Evolutionary conservation across 495 filamentous ascomycete species (phyloP), one percentile per base, ranked within the genome.

Genomic region (Podospora tetraspora): DNA sequence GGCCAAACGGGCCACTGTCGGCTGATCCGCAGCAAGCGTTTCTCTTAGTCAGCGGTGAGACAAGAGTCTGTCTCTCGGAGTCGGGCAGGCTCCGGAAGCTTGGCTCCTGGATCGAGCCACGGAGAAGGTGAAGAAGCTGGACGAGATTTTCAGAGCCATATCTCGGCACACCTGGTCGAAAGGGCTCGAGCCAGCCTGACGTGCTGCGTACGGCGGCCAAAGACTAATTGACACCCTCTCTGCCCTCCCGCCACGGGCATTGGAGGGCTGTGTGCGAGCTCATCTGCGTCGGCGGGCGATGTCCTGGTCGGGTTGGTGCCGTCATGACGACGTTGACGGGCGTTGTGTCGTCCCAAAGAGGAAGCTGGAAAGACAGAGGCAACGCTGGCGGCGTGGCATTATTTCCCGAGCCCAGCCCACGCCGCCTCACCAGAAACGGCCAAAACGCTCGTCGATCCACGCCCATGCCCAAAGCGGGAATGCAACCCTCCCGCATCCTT

Each of bases 371-470:
- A 71, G 61, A 16, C 27, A 43, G 27, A 64, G 56, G 68, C 69
- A 64, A 68, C 68, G 68, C 70, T 59, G 64, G 32, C 27, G 65
- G 73, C 73, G 70, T 73, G 74, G 73, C 69, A 52, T 72, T 76
- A 71, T 73, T 75, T 66, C 72, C 74, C 71, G 74, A 70, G 68
- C 61, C 73, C 32, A 62, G 43, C 60, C 58, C 66, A 59, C 43
- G 43, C 43, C n/a, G 43, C 43, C 43, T 52, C 24, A 68, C 70
- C 69, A 71, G 34, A 73, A 70, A 70, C 59, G 74, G 68, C 62
- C 62, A 76, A 76, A 75, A 76, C 73, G 74, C 61, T 72, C 68
- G 74, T 60, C 74, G 74, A 76, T 76, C 74, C 60, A 32, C 61
- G 30, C 63, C 73, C 69, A 68, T 73, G 71, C 73, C 70, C 60